Conservation (phyloP, 257 asterid genomes). For the Nicotiana obtusifolia region DNA sequence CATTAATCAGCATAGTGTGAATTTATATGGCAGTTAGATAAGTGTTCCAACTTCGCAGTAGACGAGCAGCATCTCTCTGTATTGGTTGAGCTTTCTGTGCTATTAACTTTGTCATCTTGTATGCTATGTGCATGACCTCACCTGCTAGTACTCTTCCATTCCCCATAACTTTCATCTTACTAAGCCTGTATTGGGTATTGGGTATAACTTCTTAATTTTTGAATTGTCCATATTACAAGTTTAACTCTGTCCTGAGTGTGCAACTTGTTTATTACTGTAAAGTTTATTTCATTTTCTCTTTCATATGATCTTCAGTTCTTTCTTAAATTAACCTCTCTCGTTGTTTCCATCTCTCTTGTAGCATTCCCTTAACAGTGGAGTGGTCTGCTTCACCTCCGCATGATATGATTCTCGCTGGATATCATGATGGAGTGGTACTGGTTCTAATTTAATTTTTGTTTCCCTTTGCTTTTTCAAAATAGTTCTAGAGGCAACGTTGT, state of each 20-base stretch:
- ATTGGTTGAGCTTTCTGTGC: neutral
- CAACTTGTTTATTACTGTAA: neutral
- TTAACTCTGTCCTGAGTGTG: neutral
- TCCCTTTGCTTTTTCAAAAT: constrained; percentile 9
- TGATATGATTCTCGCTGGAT: constrained; percentile 86
- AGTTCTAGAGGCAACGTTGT: neutral
- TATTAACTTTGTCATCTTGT: neutral
- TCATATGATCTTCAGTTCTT: neutral
- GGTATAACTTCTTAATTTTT: neutral
- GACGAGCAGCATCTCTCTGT: neutral
- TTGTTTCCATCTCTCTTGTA: constrained; percentile 27
- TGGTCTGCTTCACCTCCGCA: constrained; percentile 73
- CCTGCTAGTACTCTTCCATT: neutral
- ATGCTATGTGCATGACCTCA: neutral
- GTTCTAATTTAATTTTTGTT: constrained; percentile 12
- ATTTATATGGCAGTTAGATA: neutral
- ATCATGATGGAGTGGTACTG: constrained; percentile 96
- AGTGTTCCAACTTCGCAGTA: neutral
- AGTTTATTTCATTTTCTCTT: neutral
- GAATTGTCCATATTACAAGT: neutral
- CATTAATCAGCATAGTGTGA: neutral
- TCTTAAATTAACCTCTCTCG: neutral
- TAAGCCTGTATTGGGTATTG: neutral
- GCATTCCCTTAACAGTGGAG: constrained; percentile 76
- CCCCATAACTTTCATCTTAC: neutral